Percentiles rank a stretch among this genome's conserved stretches.
Evolutionary conservation across 2,329 filamentous ascomycete species (phyloP).

Genomic region (Trichoderma endophyticum): DNA sequence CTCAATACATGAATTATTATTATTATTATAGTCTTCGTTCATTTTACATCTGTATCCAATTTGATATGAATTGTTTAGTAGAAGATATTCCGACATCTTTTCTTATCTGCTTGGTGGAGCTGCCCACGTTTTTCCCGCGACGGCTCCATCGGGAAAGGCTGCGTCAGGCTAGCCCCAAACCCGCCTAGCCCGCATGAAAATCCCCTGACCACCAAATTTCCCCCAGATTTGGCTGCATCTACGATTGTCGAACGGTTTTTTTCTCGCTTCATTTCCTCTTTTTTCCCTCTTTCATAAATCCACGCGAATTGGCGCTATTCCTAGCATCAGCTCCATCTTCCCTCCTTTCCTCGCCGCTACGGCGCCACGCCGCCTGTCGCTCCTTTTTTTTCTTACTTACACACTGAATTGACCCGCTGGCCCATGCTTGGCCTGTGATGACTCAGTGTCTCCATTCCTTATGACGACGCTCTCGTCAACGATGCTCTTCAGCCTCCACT

Average conservation of each 20-base stretch:
- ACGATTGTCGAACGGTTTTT: neutral
- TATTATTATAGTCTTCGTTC: neutral
- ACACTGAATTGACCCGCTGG: neutral
- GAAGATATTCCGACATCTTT: neutral
- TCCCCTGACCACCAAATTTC: slow-evolving; percentile 16
- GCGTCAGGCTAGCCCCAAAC: neutral
- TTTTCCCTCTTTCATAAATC: neutral
- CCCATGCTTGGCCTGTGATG: slow-evolving; percentile 1
- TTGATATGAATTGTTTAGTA: too few species aligned
- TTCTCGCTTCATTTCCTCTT: neutral
- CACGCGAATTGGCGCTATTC: neutral
- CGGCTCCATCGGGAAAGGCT: slow-evolving; percentile 15
- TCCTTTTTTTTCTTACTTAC: neutral
- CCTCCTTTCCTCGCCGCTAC: neutral
- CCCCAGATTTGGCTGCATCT: slow-evolving; percentile 13
- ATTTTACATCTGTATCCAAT: neutral
- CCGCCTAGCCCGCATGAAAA: neutral
- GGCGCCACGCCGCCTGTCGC: slow-evolving; percentile 8
- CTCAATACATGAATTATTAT: neutral
- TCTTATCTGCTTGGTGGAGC: neutral
- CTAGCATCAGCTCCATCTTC: neutral
- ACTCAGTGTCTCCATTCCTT: slow-evolving; percentile 6
- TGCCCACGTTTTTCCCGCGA: slow-evolving; percentile 5
- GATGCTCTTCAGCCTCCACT: slow-evolving; percentile 3
- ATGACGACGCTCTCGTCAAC: slow-evolving; percentile 4